Base-by-base conservation (phyloP, 108 stramenopile species). In the Asterionellopsis glacialis region DNA sequence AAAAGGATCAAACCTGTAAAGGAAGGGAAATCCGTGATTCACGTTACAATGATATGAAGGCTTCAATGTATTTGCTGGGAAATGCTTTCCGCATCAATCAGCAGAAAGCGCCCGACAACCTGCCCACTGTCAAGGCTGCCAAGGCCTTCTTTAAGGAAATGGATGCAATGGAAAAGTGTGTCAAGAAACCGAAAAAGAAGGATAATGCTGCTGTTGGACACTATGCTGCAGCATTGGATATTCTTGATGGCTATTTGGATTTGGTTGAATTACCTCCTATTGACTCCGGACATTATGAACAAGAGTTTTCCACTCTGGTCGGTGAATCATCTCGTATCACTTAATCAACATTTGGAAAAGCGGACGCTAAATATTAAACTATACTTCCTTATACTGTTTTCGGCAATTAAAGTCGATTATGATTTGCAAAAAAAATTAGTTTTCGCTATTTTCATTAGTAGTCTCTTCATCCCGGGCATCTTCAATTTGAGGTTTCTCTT, bases 21-120 rank as follows among this genome's bases (percentile, higher is more conserved):
- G 82, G 85, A 21, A 63, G 58, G 5, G 84, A 82, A 57, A 83
- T 90, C 38, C 78, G 75, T n/a, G 91, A 93, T 52, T 87, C 85
- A 18, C 75, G 76, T 11, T 87, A 72, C 56, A 93, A 93, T 63
- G 91, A 93, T 56, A 93, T 93, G 91, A 82, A 83, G 61, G 65
- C 74, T 11, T 72, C 65, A 23, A 90, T 93, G 92, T 93, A 93
- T 54, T 63, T 93, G 45, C 70, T 93, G 43, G 92, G 75, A 19
- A 93, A 93, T 63, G 92, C 92, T 9, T 93, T 93, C 63, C 82
- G 92, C 11, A 77, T 88, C 68, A 90, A 93, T 69, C 92, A 93
- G 44, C 73, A 70, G 51, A 93, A 93, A 60, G 84, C 92, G 18
- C 92, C 92, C 4, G 92, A 93, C 42, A 87, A 86, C 55, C 51